Base-by-base conservation (phyloP, 192 early-diverging fungal genomes). In the Martensiomyces pterosporus region DNA sequence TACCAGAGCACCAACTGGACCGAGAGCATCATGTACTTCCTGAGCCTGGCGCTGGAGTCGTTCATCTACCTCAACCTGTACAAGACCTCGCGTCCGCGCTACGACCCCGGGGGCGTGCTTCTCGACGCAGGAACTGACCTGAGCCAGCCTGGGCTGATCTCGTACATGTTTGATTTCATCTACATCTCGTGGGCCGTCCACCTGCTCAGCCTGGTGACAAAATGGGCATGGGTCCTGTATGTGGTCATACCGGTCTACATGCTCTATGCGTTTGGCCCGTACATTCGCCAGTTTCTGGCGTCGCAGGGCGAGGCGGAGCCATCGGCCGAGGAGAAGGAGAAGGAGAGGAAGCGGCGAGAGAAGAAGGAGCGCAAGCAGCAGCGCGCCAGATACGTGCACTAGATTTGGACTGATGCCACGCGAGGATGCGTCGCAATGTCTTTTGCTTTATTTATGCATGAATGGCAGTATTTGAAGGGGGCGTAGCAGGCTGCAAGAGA, bases 91-190 rank as follows among this genome's bases (percentile, higher is more conserved):
- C 56, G 43, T 3, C 67, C 73, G 4, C 53, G 53, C 4, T 75
- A 86, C 39, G 57, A 62, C n/a, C 44, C 49, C 16, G 43, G 45
- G 16, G 76, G 78, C 15, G 42, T 65, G 14, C 52, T 82, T 10
- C 45, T 69, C 16, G 61, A 74, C 43, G 54, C 64, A 5, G 80
- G 80, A 25, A 57, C 63, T 2, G 80, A 82, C 63, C 51, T 82
- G 49, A 34, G 46, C 16, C 52, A 57, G 33, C 51, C 69, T 13
- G 80, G 80, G 0, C 35, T 82, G 25, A 65, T 77, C 4, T 75
- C 85, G 24, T 90, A 90, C 47, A 82, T 85, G 64, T 92, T 90
- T 58, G 90, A 92, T 47, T 80, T 89, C 39, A 85, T 92, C 41
- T 92, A 92, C 41, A 75, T 92, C 24, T 83, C 85, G 15, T 90